These are phyloP conservation scores for Penicillium sclerotigenum DNA, from an alignment of 2,329 filamentous ascomycete genomes.

Conservation along the genomic window DNA sequence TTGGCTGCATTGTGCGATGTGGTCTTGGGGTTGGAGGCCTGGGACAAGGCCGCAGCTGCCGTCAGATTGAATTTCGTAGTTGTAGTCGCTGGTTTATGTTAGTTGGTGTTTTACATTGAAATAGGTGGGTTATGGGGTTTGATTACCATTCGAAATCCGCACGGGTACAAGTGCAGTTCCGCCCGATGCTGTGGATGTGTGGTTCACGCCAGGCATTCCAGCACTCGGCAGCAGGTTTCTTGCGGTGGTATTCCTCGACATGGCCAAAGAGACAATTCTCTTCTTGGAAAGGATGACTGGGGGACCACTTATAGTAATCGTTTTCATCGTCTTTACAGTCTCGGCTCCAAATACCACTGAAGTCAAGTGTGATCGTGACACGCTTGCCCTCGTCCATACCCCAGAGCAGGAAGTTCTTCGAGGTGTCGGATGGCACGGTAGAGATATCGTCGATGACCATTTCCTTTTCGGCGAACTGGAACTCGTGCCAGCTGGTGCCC, in stretches of 20 bases:
- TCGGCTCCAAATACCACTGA: slow-evolving; percentile 71
- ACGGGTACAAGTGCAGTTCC: slow-evolving; percentile 79
- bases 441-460: slow-evolving; percentile 76
- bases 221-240: slow-evolving; percentile 74
- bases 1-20: slow-evolving; percentile 55
- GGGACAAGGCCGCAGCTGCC: slow-evolving; percentile 73
- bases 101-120: slow-evolving; percentile 1
- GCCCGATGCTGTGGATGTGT: slow-evolving; percentile 64
- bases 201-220: slow-evolving; percentile 74
- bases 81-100: slow-evolving; percentile 69
- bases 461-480: slow-evolving; percentile 68
- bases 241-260: slow-evolving; percentile 82
- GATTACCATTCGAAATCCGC: slow-evolving; percentile 89
- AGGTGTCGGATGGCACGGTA: slow-evolving; percentile 83
- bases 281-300: slow-evolving; percentile 73
- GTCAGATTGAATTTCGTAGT: slow-evolving; percentile 76
- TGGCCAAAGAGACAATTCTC: slow-evolving; percentile 91
- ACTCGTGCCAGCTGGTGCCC: slow-evolving; percentile 73
- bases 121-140: not conserved
- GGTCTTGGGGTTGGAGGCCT: slow-evolving; percentile 65
- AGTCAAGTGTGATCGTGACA: slow-evolving; percentile 81
- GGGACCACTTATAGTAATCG: slow-evolving; percentile 83
- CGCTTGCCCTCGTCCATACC: slow-evolving; percentile 58
- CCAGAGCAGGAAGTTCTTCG: slow-evolving; percentile 91
- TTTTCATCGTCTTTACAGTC: slow-evolving; percentile 61